Evolutionary conservation across 2,329 filamentous ascomycete genomes (phyloP), one percentile per base, ranked within the genome.

Genomic region (Colletotrichum sp.): DNA sequence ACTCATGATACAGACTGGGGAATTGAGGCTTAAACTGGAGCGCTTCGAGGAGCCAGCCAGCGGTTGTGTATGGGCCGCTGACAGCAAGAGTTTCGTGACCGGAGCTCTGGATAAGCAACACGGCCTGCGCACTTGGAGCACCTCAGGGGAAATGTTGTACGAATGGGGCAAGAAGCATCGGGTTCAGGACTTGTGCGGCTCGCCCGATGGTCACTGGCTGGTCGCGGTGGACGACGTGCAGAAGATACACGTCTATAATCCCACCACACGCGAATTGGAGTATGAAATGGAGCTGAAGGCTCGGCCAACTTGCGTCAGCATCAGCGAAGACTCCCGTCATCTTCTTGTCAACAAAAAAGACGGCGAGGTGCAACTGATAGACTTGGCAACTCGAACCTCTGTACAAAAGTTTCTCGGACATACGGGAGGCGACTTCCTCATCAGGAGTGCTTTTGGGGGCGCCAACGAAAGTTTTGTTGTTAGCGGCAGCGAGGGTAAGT

Each of bases 391-490:
- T 3, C 91, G 93, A 21, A 91, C 93, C 36, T 88, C 93, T n/a
- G 87, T 96, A 6, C 93, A 94, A 79, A 92, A 89, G 79, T 98
- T 94, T 82, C 88, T 91, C 18, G 96, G 95, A 0, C 94, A 96
- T 77, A 91, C 89, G 58, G 95, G 96, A 77, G 93, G 92, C 70
- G 87, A 93, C 3, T 98, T 88, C 81, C 90, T 98, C 71, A 97
- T 99, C 75, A 91, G 96, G 66, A 94, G 93, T 80, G 88, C 89
- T 1, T 97, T 98, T 84, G 97, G 97, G 21, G 97, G 97, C 36
- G 96, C 96, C 2, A 93, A 95, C 74, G 96, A 98, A 85, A 96
- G 94, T 82, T 98, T 98, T 83, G 94, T 98, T 12, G 89, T 97
- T 32, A 96, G 95, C 80, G 97, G 97, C 13, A 98, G 96, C 80